Base-by-base conservation (phyloP, 2,329 filamentous ascomycete species). In the Nakataea oryzae region DNA sequence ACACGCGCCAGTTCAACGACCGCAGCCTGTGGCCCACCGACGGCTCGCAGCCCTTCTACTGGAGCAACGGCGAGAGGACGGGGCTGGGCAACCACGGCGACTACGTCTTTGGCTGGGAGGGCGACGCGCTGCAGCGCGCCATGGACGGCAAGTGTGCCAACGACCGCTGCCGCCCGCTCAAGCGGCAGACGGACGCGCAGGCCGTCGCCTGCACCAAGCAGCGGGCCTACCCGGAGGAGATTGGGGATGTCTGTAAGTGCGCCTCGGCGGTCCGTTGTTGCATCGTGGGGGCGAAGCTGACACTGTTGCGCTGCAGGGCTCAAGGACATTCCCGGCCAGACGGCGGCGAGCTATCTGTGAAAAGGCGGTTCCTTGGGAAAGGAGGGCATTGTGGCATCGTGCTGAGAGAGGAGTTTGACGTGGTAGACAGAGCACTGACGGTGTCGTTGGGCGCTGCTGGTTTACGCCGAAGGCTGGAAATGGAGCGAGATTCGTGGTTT, bases 1-100 rank as follows among this genome's bases (percentile, higher is more conserved):
- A 68, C 64, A 67, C 66, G 24, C 64, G 65, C 13, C 58, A 63
- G 58, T 74, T 74, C 66, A 74, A 74, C 66, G 67, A 73, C 65
- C 66, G 71, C 63, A 68, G 66, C 41, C 74, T 70, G 64, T 74
- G 72, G 72, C 72, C 70, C 8, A 68, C 70, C 62, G 71, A 74
- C 56, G 72, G 72, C 57, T 66, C 65, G 56, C 70, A 73, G 66
- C 72, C 72, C 58, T 67, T 67, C 62, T 65, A 65, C 67, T 68
- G 67, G 66, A 65, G 64, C 64, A 63, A 64, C 60, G 66, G 66
- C 61, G 66, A 67, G 61, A 64, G 64, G 58, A 66, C 64, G 11
- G 67, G 67, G 50, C 64, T 65, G 60, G 66, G 66, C 59, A 67
- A 66, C 65, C 66, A 68, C 63, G 67, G 65, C 60, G 66, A 67